Conservation (phyloP, 2,329 filamentous ascomycete species). For the Paracoccidioides lutzii region DNA sequence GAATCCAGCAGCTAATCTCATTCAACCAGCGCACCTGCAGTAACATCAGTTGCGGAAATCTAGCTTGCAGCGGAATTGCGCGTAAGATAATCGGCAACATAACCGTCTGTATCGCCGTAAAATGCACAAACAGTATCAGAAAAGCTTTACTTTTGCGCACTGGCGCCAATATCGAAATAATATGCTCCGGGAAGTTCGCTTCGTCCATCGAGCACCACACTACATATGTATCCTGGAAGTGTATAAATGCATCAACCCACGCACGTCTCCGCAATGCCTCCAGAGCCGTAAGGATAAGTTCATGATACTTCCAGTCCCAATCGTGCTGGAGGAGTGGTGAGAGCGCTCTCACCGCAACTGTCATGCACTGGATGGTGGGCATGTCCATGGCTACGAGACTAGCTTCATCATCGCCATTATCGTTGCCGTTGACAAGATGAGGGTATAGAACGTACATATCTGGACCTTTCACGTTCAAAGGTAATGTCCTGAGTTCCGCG, state of each 20-base stretch:
- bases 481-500: background rate
- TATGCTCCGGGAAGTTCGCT: background rate
- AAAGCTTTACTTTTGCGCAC: background rate
- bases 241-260: background rate
- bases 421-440: background rate
- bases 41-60: background rate
- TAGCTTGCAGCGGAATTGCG: background rate
- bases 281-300: background rate
- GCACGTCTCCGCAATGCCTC: background rate
- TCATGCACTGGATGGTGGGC: background rate
- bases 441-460: background rate
- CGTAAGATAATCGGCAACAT: background rate
- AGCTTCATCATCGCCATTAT: background rate
- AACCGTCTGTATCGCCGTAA: background rate
- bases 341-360: background rate
- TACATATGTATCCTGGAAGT: background rate
- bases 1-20: background rate
- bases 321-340: background rate
- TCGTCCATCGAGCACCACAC: background rate
- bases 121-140: background rate
- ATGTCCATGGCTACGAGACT: no score
- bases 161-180: background rate
- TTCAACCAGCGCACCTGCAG: background rate
- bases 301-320: background rate
- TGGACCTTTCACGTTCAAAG: background rate